phyloP scores from a whole-genome alignment of 2,329 filamentous ascomycete species.

The Colletotrichum endophyticum region DNA sequence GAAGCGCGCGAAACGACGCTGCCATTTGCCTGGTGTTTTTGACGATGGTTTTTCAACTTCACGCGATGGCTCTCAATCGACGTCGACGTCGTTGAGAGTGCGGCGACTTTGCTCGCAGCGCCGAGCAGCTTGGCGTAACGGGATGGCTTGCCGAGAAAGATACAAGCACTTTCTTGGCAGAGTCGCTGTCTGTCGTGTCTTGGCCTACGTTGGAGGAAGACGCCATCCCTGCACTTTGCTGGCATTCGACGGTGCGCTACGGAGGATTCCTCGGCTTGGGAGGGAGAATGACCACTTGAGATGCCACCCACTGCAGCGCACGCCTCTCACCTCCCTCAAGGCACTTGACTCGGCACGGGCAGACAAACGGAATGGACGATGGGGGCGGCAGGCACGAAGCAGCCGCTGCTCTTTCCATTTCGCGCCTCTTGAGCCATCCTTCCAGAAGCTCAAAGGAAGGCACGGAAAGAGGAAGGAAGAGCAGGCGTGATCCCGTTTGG shows the following conservation, averaged over 20 bases:
- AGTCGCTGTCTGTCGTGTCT: slow-evolving; percentile 12
- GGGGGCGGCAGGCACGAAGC: background rate
- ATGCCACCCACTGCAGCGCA: background rate
- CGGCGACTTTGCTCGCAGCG: slow-evolving; percentile 20
- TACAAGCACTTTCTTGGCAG: slow-evolving; percentile 22
- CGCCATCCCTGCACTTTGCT: background rate
- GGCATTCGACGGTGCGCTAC: background rate
- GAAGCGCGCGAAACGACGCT: background rate
- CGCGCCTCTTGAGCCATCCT: background rate
- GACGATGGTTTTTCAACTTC: background rate
- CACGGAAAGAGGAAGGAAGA: background rate
- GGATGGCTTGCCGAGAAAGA: slow-evolving; percentile 19
- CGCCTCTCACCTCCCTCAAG: background rate
- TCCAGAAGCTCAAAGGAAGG: background rate
- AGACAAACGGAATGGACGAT: background rate
- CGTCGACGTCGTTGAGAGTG: slow-evolving; percentile 3
- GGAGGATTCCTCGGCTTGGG: background rate
- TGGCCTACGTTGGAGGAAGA: slow-evolving; percentile 1
- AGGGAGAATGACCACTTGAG: background rate
- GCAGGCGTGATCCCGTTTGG: background rate
- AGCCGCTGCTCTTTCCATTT: background rate
- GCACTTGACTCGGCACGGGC: background rate
- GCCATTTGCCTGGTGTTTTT: background rate
- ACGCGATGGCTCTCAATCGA: background rate
- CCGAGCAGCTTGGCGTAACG: slow-evolving; percentile 19